Evolutionary conservation across 164 flowering plant species (phyloP).

Genomic region (Brasenia schreberi): DNA sequence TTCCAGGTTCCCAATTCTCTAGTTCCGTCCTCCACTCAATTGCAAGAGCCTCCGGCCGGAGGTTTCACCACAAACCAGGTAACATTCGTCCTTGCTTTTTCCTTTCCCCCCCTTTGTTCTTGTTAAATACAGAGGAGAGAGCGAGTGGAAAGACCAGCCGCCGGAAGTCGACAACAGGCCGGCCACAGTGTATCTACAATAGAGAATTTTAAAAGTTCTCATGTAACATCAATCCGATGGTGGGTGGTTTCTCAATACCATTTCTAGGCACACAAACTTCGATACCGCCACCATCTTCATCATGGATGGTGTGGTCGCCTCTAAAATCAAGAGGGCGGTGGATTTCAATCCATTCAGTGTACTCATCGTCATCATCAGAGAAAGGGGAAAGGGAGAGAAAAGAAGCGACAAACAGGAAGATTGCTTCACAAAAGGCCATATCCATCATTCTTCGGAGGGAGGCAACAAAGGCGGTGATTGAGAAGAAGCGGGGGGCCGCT

Average conservation of each 20-base stretch:
- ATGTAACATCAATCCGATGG: not conserved
- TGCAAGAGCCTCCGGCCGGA: too few species aligned
- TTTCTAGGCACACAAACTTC: not conserved
- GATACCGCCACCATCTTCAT: not conserved
- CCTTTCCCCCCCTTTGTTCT: too few species aligned
- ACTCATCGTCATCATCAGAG: not conserved
- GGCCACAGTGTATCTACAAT: too few species aligned
- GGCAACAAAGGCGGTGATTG: slow-evolving; percentile 77
- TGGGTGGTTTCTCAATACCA: not conserved
- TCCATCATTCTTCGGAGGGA: slow-evolving; percentile 75
- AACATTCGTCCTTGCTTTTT: too few species aligned
- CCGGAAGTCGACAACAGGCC: too few species aligned
- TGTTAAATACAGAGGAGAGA: too few species aligned
- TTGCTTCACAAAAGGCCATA: slow-evolving; percentile 79
- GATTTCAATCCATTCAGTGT: not conserved
- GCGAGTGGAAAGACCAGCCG: too few species aligned
- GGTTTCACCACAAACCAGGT: too few species aligned
- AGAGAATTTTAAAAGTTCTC: too few species aligned
- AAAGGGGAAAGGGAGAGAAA: slow-evolving; percentile 33
- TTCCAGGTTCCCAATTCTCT: too few species aligned
- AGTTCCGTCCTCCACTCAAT: too few species aligned
- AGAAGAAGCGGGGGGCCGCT: slow-evolving; percentile 57
- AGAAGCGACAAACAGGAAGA: slow-evolving; percentile 64
- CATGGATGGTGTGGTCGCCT: not conserved
- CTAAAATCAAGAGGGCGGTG: not conserved